Percentiles rank a stretch among this genome's conserved stretches.
Conservation (phyloP, 2,329 filamentous ascomycete species). For the Aspergillus ochraceoroseus region DNA sequence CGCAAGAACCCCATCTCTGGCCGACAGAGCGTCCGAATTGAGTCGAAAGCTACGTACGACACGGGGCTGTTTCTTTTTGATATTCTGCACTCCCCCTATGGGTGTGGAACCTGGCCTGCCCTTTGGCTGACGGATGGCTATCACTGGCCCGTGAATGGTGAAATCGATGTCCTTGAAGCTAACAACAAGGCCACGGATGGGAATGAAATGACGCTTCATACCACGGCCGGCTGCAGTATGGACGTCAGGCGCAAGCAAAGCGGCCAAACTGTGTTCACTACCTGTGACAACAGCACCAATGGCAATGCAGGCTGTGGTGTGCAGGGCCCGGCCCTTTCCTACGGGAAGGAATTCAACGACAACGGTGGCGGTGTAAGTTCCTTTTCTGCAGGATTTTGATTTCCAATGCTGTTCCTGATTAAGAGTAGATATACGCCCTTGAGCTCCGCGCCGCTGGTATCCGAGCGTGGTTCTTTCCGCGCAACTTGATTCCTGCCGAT, state of each 20-base stretch:
- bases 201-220: constrained; percentile 59
- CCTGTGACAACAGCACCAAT: constrained; percentile 52
- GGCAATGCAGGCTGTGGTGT: constrained; percentile 58
- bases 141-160: constrained; percentile 61
- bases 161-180: constrained; percentile 61
- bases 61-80: constrained; percentile 65
- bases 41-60: constrained; percentile 57
- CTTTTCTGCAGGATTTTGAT: neutral
- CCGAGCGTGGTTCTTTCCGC: constrained; percentile 58
- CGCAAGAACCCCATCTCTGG: constrained; percentile 56
- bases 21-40: constrained; percentile 59
- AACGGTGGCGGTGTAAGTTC: constrained; percentile 49
- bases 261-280: constrained; percentile 41
- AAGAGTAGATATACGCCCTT: constrained; percentile 50
- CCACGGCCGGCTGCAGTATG: constrained; percentile 51
- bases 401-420: neutral
- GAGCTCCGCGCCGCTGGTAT: constrained; percentile 60
- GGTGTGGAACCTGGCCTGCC: constrained; percentile 61
- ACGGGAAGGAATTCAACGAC: constrained; percentile 51
- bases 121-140: constrained; percentile 60
- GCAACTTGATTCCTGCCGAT: constrained; percentile 49
- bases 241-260: constrained; percentile 52
- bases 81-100: constrained; percentile 58
- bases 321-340: constrained; percentile 41
- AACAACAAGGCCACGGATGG: constrained; percentile 53